phyloP scores from a whole-genome alignment of 106 monocot species.

The Posidonia australis region DNA sequence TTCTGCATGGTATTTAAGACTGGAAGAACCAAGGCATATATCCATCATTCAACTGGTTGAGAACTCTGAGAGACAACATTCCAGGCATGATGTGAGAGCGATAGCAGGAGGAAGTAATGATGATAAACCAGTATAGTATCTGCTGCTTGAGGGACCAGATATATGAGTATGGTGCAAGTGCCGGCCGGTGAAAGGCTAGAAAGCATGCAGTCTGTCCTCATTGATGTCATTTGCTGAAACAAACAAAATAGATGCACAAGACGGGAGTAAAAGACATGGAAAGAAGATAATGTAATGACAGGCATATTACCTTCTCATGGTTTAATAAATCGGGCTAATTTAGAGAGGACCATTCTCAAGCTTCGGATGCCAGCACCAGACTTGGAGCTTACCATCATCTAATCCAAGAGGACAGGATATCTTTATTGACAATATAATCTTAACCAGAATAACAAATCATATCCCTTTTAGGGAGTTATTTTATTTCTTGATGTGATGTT shows the following conservation, averaged over 20 bases:
- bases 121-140: too few species aligned
- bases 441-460: background rate
- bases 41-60: too few species aligned
- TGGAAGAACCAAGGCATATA: too few species aligned
- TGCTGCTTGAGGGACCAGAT: too few species aligned
- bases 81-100: too few species aligned
- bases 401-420: background rate
- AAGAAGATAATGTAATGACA: background rate
- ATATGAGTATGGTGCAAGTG: too few species aligned
- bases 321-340: constrained; percentile 52
- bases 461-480: background rate
- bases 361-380: constrained; percentile 79
- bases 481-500: background rate
- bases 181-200: too few species aligned
- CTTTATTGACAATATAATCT: too few species aligned
- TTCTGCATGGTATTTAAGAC: too few species aligned
- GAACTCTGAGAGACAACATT: too few species aligned
- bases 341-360: constrained; percentile 63
- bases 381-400: constrained; percentile 98
- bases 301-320: constrained; percentile 1
- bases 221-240: background rate
- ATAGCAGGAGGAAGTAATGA: too few species aligned
- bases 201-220: too few species aligned
- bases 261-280: background rate
- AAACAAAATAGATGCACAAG: background rate